A percentile compares a stretch with the other conserved stretches of the same genome.
These are phyloP conservation scores for Camellia japonica DNA, from an alignment of 148 eudicot species.

Conservation along the genomic window DNA sequence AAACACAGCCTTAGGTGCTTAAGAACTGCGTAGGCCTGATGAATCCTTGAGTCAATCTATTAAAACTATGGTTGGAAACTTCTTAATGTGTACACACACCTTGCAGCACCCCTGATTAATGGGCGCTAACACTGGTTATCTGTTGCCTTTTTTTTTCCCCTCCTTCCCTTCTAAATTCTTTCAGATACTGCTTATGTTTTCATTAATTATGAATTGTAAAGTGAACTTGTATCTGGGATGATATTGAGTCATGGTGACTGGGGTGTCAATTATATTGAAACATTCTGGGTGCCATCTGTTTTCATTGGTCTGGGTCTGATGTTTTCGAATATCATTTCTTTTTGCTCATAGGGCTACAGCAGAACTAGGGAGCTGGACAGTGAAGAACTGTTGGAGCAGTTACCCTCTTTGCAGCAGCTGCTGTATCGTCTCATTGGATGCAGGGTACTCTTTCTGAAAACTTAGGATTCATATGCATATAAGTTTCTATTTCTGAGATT, in stretches of 20 bases:
- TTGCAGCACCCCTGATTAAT: too few species aligned
- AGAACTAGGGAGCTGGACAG: conserved; percentile 85
- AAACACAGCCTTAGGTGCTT: too few species aligned
- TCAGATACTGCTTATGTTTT: too few species aligned
- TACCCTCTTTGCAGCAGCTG: conserved; percentile 92
- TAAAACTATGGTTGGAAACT: too few species aligned
- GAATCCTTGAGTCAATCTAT: too few species aligned
- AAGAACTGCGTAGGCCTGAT: too few species aligned
- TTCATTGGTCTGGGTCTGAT: not conserved
- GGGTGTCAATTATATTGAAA: not conserved
- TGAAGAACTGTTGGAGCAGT: conserved; percentile 81
- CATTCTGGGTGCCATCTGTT: not conserved
- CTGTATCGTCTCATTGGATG: conserved; percentile 89
- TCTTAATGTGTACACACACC: too few species aligned
- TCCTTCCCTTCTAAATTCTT: too few species aligned
- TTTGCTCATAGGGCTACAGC: conserved; percentile 65
- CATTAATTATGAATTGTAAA: not conserved
- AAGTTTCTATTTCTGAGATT: not conserved
- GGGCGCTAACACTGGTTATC: too few species aligned
- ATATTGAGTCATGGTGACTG: not conserved
- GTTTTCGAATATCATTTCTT: conserved; percentile 12
- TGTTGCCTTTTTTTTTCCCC: too few species aligned
- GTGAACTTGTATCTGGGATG: not conserved
- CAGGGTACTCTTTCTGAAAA: conserved; percentile 52
- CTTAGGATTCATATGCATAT: conserved; percentile 3